phyloP scores from a whole-genome alignment of 768 basidiomycete species.

The Pleurotus sapidus region DNA sequence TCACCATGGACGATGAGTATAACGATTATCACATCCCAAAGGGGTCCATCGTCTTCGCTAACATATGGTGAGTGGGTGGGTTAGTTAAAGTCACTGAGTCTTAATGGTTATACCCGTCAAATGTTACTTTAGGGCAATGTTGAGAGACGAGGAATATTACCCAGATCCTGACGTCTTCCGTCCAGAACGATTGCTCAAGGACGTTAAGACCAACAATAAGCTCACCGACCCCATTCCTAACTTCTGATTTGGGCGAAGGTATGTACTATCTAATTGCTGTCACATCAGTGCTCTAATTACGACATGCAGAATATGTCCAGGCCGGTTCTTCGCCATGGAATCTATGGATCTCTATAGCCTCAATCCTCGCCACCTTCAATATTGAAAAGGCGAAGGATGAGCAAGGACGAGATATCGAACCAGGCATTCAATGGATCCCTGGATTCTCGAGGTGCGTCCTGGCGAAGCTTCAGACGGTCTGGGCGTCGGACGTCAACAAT shows the following conservation, averaged over 20 bases:
- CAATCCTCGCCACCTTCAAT: conserved; percentile 8
- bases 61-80: conserved; percentile 21
- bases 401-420: background rate
- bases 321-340: background rate
- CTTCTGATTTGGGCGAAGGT: conserved; percentile 31
- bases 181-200: conserved; percentile 44
- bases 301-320: conserved; percentile 6
- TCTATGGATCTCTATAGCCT: conserved; percentile 6
- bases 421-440: no score
- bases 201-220: conserved; percentile 31
- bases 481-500: no score
- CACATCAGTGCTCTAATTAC: no score
- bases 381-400: conserved; percentile 8
- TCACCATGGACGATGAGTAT: conserved; percentile 29
- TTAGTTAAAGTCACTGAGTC: no score
- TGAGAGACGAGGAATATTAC: conserved; percentile 28
- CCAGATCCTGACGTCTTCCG: conserved; percentile 34
- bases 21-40: conserved; percentile 28
- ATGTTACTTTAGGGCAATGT: conserved; percentile 25
- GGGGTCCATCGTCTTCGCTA: conserved; percentile 28
- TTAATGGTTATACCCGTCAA: no score
- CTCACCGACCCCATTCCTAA: conserved; percentile 32
- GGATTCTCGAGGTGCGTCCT: no score
- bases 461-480: no score
- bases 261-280: background rate